Evolutionary conservation across 2,329 filamentous ascomycete species (phyloP), one percentile per base, ranked within the genome.

Genomic region (Lecanoromycetidae sp.): DNA sequence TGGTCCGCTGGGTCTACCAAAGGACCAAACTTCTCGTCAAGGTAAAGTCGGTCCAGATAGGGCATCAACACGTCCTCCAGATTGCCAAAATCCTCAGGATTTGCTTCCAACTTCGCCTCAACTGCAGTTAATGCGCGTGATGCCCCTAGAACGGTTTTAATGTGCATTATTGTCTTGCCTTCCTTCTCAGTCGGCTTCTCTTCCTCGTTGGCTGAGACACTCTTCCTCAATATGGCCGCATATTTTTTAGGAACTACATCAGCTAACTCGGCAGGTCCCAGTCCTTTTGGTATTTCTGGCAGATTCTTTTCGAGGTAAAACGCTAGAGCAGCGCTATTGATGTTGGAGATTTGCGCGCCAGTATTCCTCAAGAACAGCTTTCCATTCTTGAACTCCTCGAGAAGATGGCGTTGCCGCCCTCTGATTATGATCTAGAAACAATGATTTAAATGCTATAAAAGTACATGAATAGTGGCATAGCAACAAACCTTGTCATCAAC

Each of bases 131-230:
- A 56, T 8, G 61, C 62, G 41, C 62, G 57, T 9, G 73, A 71
- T 15, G 78, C 76, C 2, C 70, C 67, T 12, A 68, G 61, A 2
- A 71, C 70, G 0, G 77, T 81, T 53, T 77, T 80, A 52, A 93
- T 75, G 58, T 94, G 85, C 86, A 94, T 93, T 66, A 88, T 93
- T 55, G 86, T 67, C 68, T 94, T 94, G 12, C 86, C 85, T 61
- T 93, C 84, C 47, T 80, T 79, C 58, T 94, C 87, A 5, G 82
- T 77, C 0, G n/a, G 84, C 72, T 41, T 69, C 69, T 22, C 65
- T 65, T 35, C 71, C 69, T 5, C 72, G 72, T 32, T 70, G 69
- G n/a, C 78, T 53, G 3, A 72, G 65, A 49, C 74, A 71, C 4
- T 76, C 76, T 36, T 66, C 66, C n/a, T n/a, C 41, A 79, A 61